Evolutionary conservation across 345 rosid species (phyloP).

Genomic region (Euphorbia peplus): DNA sequence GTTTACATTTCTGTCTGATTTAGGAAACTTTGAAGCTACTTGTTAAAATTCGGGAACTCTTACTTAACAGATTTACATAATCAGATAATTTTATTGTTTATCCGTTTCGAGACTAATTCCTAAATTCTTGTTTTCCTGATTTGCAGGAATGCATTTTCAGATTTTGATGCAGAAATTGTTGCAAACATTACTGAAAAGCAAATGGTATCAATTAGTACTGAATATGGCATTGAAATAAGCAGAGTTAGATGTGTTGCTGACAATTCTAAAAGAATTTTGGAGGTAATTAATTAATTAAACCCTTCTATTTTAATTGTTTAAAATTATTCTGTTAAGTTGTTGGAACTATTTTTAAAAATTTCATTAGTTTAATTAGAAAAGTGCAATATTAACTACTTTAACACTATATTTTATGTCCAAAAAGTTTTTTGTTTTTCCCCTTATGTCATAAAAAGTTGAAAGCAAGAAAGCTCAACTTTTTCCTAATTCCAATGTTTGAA

Average conservation of each 20-base stretch:
- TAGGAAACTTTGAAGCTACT: no score
- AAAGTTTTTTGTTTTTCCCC: not conserved
- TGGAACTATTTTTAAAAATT: no score
- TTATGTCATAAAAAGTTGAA: not conserved
- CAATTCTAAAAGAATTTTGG: slow-evolving; percentile 51
- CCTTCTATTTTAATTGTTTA: slow-evolving; percentile 1
- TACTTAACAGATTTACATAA: no score
- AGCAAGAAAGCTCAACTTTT: slow-evolving; percentile 7
- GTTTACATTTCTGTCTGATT: no score
- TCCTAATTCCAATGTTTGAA: not conserved
- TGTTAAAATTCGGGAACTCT: no score
- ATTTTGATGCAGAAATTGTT: slow-evolving; percentile 47
- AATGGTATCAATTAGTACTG: slow-evolving; percentile 39
- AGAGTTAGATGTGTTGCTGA: slow-evolving; percentile 56
- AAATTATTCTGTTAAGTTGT: not conserved
- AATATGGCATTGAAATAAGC: slow-evolving; percentile 46
- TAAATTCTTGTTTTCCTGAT: not conserved
- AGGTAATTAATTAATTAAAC: slow-evolving; percentile 28
- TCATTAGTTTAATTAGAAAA: not conserved
- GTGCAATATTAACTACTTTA: not conserved
- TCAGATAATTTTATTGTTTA: not conserved
- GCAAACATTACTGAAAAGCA: slow-evolving; percentile 46
- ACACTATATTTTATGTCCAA: not conserved
- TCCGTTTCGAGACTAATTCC: no score
- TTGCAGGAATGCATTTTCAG: slow-evolving; percentile 53